Base-by-base conservation (phyloP, 441 rosid species). In the Populus hybrid region DNA sequence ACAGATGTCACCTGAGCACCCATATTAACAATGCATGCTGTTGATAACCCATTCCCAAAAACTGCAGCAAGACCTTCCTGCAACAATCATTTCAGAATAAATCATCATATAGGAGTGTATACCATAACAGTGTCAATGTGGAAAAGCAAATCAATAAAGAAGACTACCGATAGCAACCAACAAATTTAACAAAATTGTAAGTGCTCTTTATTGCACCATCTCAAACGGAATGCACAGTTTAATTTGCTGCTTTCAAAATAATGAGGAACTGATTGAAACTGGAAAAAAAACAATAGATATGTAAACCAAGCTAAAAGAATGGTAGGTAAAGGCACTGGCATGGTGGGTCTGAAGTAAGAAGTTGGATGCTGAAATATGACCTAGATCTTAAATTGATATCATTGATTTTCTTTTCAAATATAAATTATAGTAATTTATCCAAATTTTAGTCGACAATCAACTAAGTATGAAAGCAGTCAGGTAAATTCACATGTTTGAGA, bases 21-120 rank as follows among this genome's bases (percentile, higher is more conserved):
- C 76, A 97, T 79, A 81, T 91, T 97, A 77, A 97, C 97, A 71
- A 97, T 85, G 81, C 99, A 97, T 64, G 98, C 94, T 8, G 97
- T 94, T 8, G 97, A 88, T 78, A 94, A 85, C 68, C 99, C 99
- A 71, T 94, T 97, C 75, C 99, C 99, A 87, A 97, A 97, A 80
- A 87, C 90, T 73, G 98, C 95, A 73, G 99, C 92, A 78, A 97
- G 88, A 73, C 97, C 98, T 91, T 93, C 99, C 97, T 92, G 88
- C 67, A 59, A 46, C 30, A 69, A 76, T 70, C 65, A 76, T 63
- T 69, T 38, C 77, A 81, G 35, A 75, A 81, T 69, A 79, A 64
- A 80, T 30, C 74, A 21, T 67, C 72, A 85, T 71, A 63, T 46
- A 79, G 71, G 67, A 53, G 63, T 70, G 73, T 73, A 24, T 40